Base-by-base conservation (phyloP, 805 yeast species). In the Cyberlindnera nakhonratchasimensis region DNA sequence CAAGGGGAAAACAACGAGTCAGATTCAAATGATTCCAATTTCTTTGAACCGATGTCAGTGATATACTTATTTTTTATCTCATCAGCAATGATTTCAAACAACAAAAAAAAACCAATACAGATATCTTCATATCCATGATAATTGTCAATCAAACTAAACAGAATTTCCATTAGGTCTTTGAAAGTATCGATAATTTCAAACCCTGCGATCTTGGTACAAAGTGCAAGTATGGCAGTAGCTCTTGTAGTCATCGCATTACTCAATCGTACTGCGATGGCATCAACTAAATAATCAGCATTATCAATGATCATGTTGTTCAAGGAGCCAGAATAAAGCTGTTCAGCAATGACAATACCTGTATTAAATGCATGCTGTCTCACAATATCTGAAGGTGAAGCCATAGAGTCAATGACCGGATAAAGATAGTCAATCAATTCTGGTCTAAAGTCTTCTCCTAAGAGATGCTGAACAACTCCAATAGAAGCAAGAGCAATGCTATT, bases 231-330 rank as follows among this genome's bases (percentile, higher is more conserved):
- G 0, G 80, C 79, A 4, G 88, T 74, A 9, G 88, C 71, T 2
- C 96, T 91, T 2, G 88, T 75, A 5, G 91, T 73, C 42, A 81
- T 70, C 5, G 89, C 79, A 3, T 84, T 75, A 21, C 87, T 78
- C 40, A 93, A 65, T 47, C 74, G 76, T 22, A 79, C 62, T 3
- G 95, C 82, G n/a, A 89, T 66, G 0, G 88, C 66, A 57, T 93
- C 97, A 13, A 89, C 66, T 16, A 91, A 62, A 56, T 90, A 90
- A 53, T 91, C 96, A 43, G 80, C 72, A 58, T 89, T 91, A 20
- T 77, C 79, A 28, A 71, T 54, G 2, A 93, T 69, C 45, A 91
- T 57, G 3, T 62, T 61, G 25, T 66, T 66, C 2, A 90, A 61
- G 0, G 87, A 77, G 0, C 82, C 82, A 25, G 66, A 53, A 46